phyloP scores from a whole-genome alignment of 352 stramenopile species.

The Aphanomyces astaci region DNA sequence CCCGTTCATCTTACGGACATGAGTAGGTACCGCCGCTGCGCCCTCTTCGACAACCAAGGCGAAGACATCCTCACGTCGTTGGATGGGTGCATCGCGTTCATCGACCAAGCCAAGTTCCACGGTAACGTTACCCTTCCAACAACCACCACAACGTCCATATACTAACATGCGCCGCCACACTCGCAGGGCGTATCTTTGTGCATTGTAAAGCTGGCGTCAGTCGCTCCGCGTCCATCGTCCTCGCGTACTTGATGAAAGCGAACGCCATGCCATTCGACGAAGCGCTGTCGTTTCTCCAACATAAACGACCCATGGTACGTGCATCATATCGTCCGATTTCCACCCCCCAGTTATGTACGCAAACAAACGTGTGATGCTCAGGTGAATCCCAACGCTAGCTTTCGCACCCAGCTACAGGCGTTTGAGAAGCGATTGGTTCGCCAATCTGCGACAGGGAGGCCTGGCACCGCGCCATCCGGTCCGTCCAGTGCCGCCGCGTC shows the following conservation, averaged over 20 bases:
- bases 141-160: too few species aligned
- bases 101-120: slow-evolving; percentile 88
- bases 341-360: background rate
- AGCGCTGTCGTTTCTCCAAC: slow-evolving; percentile 49
- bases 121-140: slow-evolving; percentile 49
- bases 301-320: slow-evolving; percentile 44
- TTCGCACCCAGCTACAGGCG: slow-evolving; percentile 49
- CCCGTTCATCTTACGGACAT: background rate
- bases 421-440: slow-evolving; percentile 45
- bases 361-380: slow-evolving; percentile 10
- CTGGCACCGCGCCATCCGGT: background rate
- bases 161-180: too few species aligned
- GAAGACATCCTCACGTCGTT: slow-evolving; percentile 81
- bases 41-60: slow-evolving; percentile 86
- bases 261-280: slow-evolving; percentile 54
- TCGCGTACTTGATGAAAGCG: slow-evolving; percentile 88
- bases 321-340: too few species aligned
- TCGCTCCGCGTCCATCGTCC: slow-evolving; percentile 81
- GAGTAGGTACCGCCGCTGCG: slow-evolving; percentile 63
- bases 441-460: background rate
- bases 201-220: slow-evolving; percentile 90
- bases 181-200: slow-evolving; percentile 77
- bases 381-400: slow-evolving; percentile 65
- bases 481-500: slow-evolving; percentile 16
- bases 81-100: slow-evolving; percentile 80